Base-by-base conservation (phyloP, 148 eudicot species). In the Rhododendron kiyosumense region DNA sequence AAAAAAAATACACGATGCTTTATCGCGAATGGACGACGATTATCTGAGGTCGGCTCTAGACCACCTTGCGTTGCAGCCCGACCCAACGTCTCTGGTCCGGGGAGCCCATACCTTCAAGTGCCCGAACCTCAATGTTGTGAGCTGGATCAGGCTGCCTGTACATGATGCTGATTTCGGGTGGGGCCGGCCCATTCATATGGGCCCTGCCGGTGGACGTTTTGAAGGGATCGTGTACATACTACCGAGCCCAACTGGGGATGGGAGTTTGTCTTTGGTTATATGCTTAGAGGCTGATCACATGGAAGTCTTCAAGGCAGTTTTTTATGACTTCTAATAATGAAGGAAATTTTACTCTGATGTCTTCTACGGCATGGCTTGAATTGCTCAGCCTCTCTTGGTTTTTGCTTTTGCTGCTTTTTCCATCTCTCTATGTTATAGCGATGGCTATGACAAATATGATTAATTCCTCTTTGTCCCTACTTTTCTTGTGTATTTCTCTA, bases 1-100 rank as follows among this genome's bases (percentile, higher is more conserved):
- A 0, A n/a, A 48, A 32, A 89, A 84, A 41, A 52, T 89, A 22
- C 89, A 41, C 18, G 85, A 71, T 45, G 86, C 89, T 20, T 13
- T 74, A 43, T 20, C 13, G 0, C 74, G 22, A 7, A 84, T 32
- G 81, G 81, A 34, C 8, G 24, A 84, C 20, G 80, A 84, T 20
- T 84, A 84, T 22, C 46, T 84, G 14, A 18, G 80, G 32, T 84
- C 81, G 1, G 80, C 54, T 32, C 48, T 84, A 30, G 85, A 84
- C 48, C 74, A 28, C 52, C 18, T 74, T 0, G 81, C 20, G 1
- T 11, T 84, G 85, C 81, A 84, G 32, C 80, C 69, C 0, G 85
- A 84, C 28, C 45, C 48, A 45, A 48, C 18, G 8, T 43, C 78
- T 18, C n/a, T 84, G n/a, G 22, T 17, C 5, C 81, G 81, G 11